Conservation (phyloP, 164 flowering plant genomes). For the Vitis labrusca region DNA sequence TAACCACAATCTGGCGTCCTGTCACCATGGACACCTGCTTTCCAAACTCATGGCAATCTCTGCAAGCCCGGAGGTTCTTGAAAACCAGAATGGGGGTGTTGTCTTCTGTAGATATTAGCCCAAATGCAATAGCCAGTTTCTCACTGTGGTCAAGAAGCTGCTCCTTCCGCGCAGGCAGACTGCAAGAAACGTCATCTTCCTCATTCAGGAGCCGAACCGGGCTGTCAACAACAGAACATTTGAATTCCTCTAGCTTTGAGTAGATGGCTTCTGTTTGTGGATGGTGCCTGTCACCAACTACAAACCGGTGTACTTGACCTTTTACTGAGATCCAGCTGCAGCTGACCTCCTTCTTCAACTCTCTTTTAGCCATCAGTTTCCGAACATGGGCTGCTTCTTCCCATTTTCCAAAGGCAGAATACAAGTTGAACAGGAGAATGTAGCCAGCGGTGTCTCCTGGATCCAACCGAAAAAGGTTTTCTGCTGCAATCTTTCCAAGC, state of each 20-base stretch:
- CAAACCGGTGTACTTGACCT: conserved; percentile 48
- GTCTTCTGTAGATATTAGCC: conserved; percentile 42
- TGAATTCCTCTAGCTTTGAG: conserved; percentile 41
- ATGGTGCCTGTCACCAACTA: conserved; percentile 61
- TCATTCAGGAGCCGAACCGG: conserved; percentile 15
- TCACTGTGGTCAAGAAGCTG: conserved; percentile 59
- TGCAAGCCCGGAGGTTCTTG: conserved; percentile 57
- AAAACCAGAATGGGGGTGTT: conserved; percentile 39
- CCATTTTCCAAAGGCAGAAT: conserved; percentile 47
- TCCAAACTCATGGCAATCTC: conserved; percentile 55
- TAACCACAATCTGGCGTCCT: conserved; percentile 40
- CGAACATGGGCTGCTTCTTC: conserved; percentile 47
- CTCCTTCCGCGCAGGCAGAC: conserved; percentile 30
- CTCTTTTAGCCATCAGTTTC: conserved; percentile 44
- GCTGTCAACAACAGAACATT: not conserved
- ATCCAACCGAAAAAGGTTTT: conserved; percentile 36
- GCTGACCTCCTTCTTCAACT: conserved; percentile 47
- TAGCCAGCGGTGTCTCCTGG: conserved; percentile 49
- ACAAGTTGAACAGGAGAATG: conserved; percentile 46
- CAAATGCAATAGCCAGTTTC: conserved; percentile 60
- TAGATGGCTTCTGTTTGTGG: conserved; percentile 50
- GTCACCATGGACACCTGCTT: conserved; percentile 42
- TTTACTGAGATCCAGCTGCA: conserved; percentile 56
- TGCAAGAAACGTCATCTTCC: conserved; percentile 10
- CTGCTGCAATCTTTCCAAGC: conserved; percentile 46